phyloP scores from a whole-genome alignment of 2,329 filamentous ascomycete genomes.

The Penicillium sumatraense region DNA sequence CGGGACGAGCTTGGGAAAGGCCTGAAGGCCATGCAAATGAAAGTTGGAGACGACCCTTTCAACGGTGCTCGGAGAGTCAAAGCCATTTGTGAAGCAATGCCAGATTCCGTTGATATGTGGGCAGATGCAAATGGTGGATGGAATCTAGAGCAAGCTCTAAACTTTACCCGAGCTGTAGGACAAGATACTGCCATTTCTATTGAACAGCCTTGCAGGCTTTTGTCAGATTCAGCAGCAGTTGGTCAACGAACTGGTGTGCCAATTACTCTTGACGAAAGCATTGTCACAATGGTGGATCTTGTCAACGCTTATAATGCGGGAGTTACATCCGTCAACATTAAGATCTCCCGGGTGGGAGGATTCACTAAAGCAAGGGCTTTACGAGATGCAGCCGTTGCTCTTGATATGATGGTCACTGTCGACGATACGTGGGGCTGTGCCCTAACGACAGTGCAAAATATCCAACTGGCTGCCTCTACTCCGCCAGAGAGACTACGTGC shows the following conservation, averaged over 20 bases:
- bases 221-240: not conserved
- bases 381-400: not conserved
- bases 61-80: not conserved
- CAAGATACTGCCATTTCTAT: not conserved
- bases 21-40: not conserved
- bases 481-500: not conserved
- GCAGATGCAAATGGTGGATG: not conserved
- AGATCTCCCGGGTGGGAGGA: not conserved
- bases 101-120: not conserved
- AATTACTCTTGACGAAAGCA: not conserved
- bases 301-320: not conserved
- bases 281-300: slow-evolving; percentile 1
- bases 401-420: slow-evolving; percentile 4
- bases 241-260: slow-evolving; percentile 1
- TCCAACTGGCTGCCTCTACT: slow-evolving; percentile 1
- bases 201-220: not conserved
- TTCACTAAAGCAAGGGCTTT: not conserved
- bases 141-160: not conserved
- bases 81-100: not conserved
- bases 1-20: not conserved
- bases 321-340: not conserved
- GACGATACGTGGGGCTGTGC: slow-evolving; percentile 5
- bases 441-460: not conserved
- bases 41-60: not conserved
- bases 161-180: not conserved